phyloP scores from a whole-genome alignment of 768 basidiomycete species.

The Butyriboletus loyo region DNA sequence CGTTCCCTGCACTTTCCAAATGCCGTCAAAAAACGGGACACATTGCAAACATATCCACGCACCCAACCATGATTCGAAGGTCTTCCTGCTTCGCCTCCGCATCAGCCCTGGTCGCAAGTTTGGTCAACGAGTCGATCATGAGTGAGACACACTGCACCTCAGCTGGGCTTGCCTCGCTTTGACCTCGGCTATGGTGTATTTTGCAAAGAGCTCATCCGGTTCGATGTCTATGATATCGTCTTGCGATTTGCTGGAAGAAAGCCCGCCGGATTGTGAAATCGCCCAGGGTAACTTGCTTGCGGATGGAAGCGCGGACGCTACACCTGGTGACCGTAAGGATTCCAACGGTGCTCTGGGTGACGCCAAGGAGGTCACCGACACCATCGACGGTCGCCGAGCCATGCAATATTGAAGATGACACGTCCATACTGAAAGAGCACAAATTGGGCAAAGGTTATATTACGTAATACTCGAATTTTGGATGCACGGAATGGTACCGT shows the following conservation, averaged over 20 bases:
- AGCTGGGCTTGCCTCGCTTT: slow-evolving; percentile 64
- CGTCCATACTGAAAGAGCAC: background rate
- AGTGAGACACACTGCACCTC: slow-evolving; percentile 41
- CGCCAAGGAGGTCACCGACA: slow-evolving; percentile 30
- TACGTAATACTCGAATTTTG: slow-evolving; percentile 20
- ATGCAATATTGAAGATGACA: slow-evolving; percentile 23
- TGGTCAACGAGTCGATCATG: background rate
- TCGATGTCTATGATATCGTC: slow-evolving; percentile 36
- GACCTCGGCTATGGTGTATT: slow-evolving; percentile 69
- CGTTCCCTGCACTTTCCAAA: slow-evolving; percentile 76
- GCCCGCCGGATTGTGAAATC: slow-evolving; percentile 11
- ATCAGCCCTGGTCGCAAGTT: slow-evolving; percentile 50
- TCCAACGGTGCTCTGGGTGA: slow-evolving; percentile 18
- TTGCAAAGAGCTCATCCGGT: slow-evolving; percentile 74
- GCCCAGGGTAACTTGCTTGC: slow-evolving; percentile 4
- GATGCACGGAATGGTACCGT: background rate
- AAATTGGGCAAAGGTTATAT: background rate
- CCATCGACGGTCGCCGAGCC: slow-evolving; percentile 39
- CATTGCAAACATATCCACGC: slow-evolving; percentile 37
- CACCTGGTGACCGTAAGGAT: slow-evolving; percentile 2
- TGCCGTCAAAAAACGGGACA: slow-evolving; percentile 31
- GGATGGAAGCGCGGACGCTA: slow-evolving; percentile 1
- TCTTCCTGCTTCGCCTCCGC: slow-evolving; percentile 88
- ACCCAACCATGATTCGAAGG: slow-evolving; percentile 89
- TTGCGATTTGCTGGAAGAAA: slow-evolving; percentile 14